phyloP scores from a whole-genome alignment of 2,329 filamentous ascomycete species.

The Alternaria ethzedia region DNA sequence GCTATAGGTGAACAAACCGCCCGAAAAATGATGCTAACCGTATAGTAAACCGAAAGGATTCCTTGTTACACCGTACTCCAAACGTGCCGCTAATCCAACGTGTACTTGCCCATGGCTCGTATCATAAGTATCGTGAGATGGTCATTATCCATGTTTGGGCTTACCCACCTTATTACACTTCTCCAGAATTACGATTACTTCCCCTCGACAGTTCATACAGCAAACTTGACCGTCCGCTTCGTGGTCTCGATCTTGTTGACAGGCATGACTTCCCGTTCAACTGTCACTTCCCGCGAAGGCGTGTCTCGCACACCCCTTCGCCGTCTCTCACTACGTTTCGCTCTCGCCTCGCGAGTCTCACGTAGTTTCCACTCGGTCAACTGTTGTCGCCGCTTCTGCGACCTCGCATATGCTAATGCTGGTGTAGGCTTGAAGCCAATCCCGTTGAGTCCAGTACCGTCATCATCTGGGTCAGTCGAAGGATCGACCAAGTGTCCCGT shows the following conservation, averaged over 20 bases:
- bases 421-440: conserved; percentile 68
- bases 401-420: conserved; percentile 62
- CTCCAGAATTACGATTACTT: conserved; percentile 26
- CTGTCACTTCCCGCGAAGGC: conserved; percentile 35
- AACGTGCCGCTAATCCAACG: conserved; percentile 9
- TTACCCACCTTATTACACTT: background rate
- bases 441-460: conserved; percentile 69
- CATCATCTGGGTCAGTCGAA: conserved; percentile 62
- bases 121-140: conserved; percentile 28
- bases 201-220: conserved; percentile 23
- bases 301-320: conserved; percentile 38
- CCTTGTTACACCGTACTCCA: conserved; percentile 12
- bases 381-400: conserved; percentile 64
- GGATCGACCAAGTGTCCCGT: conserved; percentile 62
- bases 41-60: background rate
- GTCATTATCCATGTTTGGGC: conserved; percentile 18
- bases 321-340: conserved; percentile 62
- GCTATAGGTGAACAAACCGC: background rate
- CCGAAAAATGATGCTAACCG: background rate
- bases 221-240: conserved; percentile 42
- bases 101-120: conserved; percentile 1
- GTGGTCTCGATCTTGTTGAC: conserved; percentile 17
- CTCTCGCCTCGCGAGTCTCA: conserved; percentile 65
- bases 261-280: conserved; percentile 35
- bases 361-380: conserved; percentile 65